phyloP scores from a whole-genome alignment of 495 filamentous ascomycete genomes.

The Schizothecium vesticola region DNA sequence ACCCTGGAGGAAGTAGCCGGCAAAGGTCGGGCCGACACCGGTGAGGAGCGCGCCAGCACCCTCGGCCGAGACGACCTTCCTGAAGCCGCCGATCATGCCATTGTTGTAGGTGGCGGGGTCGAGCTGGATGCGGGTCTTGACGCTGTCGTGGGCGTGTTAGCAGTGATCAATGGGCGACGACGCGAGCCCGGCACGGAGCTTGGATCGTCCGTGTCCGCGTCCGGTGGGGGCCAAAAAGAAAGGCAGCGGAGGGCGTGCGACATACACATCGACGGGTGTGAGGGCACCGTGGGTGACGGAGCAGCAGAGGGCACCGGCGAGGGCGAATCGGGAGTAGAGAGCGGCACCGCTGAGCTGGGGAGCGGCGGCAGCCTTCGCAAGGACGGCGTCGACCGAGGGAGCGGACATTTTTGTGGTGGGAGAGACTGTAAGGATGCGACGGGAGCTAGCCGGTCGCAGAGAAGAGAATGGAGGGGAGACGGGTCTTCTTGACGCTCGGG shows the following conservation, averaged over 20 bases:
- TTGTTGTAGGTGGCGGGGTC: slow-evolving; percentile 86
- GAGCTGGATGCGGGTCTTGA: slow-evolving; percentile 94
- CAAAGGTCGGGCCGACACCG: slow-evolving; percentile 79
- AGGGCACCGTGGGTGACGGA: slow-evolving; percentile 87
- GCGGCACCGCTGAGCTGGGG: slow-evolving; percentile 44
- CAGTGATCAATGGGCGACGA: neutral
- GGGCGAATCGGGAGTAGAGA: slow-evolving; percentile 80
- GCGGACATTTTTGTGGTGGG: slow-evolving; percentile 20
- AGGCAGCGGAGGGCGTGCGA: slow-evolving; percentile 19
- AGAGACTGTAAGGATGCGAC: slow-evolving; percentile 3
- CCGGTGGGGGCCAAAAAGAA: neutral
- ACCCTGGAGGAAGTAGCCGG: slow-evolving; percentile 92
- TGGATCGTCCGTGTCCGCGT: slow-evolving; percentile 5
- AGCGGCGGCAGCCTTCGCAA: slow-evolving; percentile 27
- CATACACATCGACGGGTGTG: slow-evolving; percentile 96
- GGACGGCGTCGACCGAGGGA: slow-evolving; percentile 30
- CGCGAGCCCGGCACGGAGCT: neutral
- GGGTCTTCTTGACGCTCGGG: slow-evolving; percentile 20
- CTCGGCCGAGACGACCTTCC: slow-evolving; percentile 75
- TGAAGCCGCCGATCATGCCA: slow-evolving; percentile 82
- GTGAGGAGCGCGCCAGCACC: slow-evolving; percentile 85
- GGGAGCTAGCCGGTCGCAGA: slow-evolving; percentile 1
- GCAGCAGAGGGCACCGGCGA: slow-evolving; percentile 91
- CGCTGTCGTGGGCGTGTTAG: slow-evolving; percentile 47
- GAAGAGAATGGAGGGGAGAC: slow-evolving; percentile 30